Evolutionary conservation across 257 asterid genomes (phyloP).

Genomic region (Ilex asprella): DNA sequence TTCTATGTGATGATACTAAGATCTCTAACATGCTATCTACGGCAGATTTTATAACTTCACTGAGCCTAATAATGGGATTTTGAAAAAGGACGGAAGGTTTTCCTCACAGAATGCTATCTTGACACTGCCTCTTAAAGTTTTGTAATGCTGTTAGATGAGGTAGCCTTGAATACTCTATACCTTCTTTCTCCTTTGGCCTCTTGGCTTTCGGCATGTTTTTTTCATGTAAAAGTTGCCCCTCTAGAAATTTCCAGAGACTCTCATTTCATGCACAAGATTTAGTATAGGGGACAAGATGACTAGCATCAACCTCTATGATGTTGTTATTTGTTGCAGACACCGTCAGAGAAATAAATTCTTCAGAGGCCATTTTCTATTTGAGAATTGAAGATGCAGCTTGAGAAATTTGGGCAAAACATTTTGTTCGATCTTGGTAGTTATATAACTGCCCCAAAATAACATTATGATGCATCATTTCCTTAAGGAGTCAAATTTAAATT

Average conservation of each 20-base stretch:
- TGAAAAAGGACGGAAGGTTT: constrained; percentile 85
- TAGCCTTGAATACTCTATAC: constrained; percentile 18
- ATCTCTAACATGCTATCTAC: constrained; percentile 24
- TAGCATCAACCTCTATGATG: no score
- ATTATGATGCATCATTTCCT: no score
- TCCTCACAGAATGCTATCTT: constrained; percentile 88
- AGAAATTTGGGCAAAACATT: no score
- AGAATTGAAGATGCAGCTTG: no score
- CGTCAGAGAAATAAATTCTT: no score
- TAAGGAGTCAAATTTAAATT: no score
- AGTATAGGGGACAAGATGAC: no score
- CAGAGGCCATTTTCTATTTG: no score
- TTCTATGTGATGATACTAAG: background rate
- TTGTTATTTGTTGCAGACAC: no score
- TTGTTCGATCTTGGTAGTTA: no score
- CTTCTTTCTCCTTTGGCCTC: background rate
- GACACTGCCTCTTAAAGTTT: constrained; percentile 55
- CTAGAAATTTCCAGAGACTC: background rate
- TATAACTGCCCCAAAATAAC: no score
- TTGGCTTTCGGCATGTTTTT: background rate
- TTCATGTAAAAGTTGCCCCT: background rate
- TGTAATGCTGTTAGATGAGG: constrained; percentile 83
- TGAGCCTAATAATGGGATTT: constrained; percentile 62
- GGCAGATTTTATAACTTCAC: constrained; percentile 81
- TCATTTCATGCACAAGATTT: no score